These are phyloP conservation scores for Somion occarium DNA, from an alignment of 1,284 basidiomycete species.

Conservation along the genomic window DNA sequence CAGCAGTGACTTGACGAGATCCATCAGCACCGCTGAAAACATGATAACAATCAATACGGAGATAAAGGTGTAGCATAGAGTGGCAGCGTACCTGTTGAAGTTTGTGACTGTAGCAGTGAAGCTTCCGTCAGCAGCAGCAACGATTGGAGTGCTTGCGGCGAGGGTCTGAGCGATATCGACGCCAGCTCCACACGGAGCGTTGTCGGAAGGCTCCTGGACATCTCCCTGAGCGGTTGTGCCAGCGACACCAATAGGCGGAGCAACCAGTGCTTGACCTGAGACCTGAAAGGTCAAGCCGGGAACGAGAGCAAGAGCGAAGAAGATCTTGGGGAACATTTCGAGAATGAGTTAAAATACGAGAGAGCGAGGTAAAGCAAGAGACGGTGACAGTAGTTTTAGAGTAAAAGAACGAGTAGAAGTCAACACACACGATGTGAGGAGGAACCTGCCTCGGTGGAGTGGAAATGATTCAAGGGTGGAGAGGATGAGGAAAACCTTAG, in stretches of 20 bases:
- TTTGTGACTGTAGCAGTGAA: constrained; percentile 41
- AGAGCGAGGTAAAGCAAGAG: constrained; percentile 2
- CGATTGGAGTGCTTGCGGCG: constrained; percentile 36
- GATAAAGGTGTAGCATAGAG: neutral
- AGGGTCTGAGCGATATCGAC: constrained; percentile 38
- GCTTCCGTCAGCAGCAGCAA: constrained; percentile 36
- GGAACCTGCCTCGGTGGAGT: constrained; percentile 9
- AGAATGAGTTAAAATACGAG: constrained; percentile 1
- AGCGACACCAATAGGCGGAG: constrained; percentile 43
- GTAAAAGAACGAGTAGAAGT: constrained; percentile 5
- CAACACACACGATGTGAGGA: constrained; percentile 8
- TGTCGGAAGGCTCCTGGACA: constrained; percentile 39
- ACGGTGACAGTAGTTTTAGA: constrained; percentile 1
- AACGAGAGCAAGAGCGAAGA: constrained; percentile 15
- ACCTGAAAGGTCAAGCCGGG: constrained; percentile 22
- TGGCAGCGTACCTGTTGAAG: constrained; percentile 43
- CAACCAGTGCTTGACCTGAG: constrained; percentile 40
- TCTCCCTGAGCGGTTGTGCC: constrained; percentile 36
- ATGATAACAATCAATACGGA: constrained; percentile 2
- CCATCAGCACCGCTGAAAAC: constrained; percentile 38
- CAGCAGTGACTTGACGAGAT: constrained; percentile 39
- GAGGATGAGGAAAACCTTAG: too few species aligned
- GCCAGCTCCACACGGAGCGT: constrained; percentile 38
- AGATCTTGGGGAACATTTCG: constrained; percentile 21
- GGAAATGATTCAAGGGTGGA: constrained; percentile 1